Evolutionary conservation across 2,329 filamentous ascomycete species (phyloP), one percentile per base, ranked within the genome.

Genomic region (Talaromyces amestolkiae): DNA sequence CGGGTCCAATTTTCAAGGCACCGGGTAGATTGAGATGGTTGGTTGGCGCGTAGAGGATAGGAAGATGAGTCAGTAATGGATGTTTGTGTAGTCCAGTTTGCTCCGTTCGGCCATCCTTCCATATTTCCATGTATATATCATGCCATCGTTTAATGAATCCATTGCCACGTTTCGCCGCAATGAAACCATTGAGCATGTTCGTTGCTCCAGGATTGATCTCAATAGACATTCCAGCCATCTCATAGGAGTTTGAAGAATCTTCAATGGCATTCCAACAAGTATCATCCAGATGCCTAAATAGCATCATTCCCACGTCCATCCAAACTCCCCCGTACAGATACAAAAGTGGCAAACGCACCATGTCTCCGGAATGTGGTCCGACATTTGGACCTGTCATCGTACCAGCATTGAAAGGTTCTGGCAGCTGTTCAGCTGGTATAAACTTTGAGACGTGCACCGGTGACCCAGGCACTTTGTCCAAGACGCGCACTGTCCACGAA

Each of bases 321-420:
- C 75, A 80, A 0, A 75, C 77, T 24, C 80, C 79, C 7, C 79
- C 80, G 61, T 80, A 76, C 17, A 69, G 66, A 59, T 74, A 75
- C 15, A 82, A 66, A 6, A 76, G 71, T n/a, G 79, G 76, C 5
- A 82, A 74, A 0, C 83, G 79, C 5, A 85, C 72, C 0, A 85
- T 73, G 61, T 85, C 84, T 2, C 80, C 80, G 0, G 76, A 77
- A 66, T 85, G 83, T 1, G 75, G 76, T 1, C 79, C 82, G 1
- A 75, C 72, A 61, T 78, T 77, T 0, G 77, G 77, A 0, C 83
- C 82, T 13, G 77, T 74, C 79, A 84, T 84, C 0, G 74, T 79
- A 45, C 75, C 70, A 10, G 79, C 74, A 33, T 80, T 76, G 63
- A 83, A 80, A 0, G 78, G 70, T 15, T 79, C 76, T 0, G 82